Conservation (phyloP, 2,329 filamentous ascomycete genomes). For the Zasmidium cellare region DNA sequence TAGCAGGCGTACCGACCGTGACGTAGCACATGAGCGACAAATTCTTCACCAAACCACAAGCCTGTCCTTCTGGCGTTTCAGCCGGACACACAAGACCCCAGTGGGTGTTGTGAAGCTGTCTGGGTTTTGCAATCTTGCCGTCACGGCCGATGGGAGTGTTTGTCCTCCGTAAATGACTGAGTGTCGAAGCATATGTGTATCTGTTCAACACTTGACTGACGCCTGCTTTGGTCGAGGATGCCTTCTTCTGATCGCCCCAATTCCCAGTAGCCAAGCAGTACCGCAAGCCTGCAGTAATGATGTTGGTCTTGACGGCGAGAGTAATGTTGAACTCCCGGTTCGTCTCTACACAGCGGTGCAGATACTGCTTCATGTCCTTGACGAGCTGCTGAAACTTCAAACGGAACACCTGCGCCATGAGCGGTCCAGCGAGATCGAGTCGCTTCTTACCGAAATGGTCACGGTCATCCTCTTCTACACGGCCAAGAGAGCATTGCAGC, state of each 20-base stretch:
- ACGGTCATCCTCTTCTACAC: constrained; percentile 92
- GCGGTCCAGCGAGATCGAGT: constrained; percentile 87
- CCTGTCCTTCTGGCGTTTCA: constrained; percentile 96
- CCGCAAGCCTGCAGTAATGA: constrained; percentile 89
- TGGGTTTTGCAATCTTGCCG: constrained; percentile 95
- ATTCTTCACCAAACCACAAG: constrained; percentile 98
- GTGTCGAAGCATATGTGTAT: constrained; percentile 93
- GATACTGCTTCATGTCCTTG: constrained; percentile 84
- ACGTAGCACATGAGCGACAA: constrained; percentile 97
- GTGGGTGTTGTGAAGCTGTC: constrained; percentile 97
- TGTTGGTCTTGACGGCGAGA: constrained; percentile 85
- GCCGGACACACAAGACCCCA: constrained; percentile 97
- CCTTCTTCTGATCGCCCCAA: constrained; percentile 99
- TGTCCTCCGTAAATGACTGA: constrained; percentile 94
- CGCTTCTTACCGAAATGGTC: constrained; percentile 99
- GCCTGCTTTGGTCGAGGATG: constrained; percentile 88
- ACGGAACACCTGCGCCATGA: constrained; percentile 95
- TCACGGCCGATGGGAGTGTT: constrained; percentile 98
- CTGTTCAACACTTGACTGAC: constrained; percentile 97
- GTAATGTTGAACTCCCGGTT: constrained; percentile 87
- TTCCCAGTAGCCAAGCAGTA: constrained; percentile 97
- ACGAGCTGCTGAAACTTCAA: constrained; percentile 88
- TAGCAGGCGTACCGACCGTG: constrained; percentile 87
- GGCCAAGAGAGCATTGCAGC: constrained; percentile 87
- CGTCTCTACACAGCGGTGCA: constrained; percentile 88